Percentiles rank a stretch among this genome's conserved stretches.
Evolutionary conservation across 2,329 filamentous ascomycete species (phyloP).

Genomic region (Herpomyces periplanetae): DNA sequence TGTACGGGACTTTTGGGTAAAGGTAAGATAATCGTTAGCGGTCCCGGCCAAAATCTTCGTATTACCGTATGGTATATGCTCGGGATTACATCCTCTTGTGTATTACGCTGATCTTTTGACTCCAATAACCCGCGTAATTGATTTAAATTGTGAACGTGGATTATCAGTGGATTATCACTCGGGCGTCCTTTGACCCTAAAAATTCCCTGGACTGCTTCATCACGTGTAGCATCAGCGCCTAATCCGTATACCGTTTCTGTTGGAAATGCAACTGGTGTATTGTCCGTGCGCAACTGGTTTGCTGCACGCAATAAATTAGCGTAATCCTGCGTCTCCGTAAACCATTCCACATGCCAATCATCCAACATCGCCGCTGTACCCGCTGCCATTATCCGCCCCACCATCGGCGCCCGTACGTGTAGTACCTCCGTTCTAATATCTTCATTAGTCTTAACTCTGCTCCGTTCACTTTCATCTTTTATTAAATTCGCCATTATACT

Average conservation of each 20-base stretch:
- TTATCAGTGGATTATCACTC: constrained; percentile 74
- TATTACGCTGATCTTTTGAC: constrained; percentile 4
- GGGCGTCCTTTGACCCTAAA: constrained; percentile 64
- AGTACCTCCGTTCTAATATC: no score
- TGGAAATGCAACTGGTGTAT: constrained; percentile 61
- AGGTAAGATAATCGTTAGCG: constrained; percentile 55
- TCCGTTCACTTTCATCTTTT: no score
- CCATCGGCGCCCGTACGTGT: no score
- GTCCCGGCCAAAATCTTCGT: constrained; percentile 61
- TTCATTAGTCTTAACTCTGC: no score
- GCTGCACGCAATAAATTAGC: constrained; percentile 22
- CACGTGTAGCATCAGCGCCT: constrained; percentile 73
- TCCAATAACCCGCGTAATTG: constrained; percentile 17
- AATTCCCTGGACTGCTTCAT: constrained; percentile 49
- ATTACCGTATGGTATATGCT: constrained; percentile 39
- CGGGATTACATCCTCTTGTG: constrained; percentile 16
- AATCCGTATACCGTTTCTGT: constrained; percentile 93
- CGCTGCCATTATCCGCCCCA: no score
- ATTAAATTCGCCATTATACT: no score
- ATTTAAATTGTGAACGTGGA: constrained; percentile 43
- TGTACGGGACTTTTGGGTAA: constrained; percentile 25
- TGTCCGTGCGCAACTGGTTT: constrained; percentile 18
- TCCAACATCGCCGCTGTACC: constrained; percentile 7
- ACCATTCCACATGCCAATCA: constrained; percentile 5
- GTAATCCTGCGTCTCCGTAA: constrained; percentile 9